These are phyloP conservation scores for Emericellopsis atlantica DNA, from an alignment of 2,329 filamentous ascomycete genomes.

Conservation along the genomic window DNA sequence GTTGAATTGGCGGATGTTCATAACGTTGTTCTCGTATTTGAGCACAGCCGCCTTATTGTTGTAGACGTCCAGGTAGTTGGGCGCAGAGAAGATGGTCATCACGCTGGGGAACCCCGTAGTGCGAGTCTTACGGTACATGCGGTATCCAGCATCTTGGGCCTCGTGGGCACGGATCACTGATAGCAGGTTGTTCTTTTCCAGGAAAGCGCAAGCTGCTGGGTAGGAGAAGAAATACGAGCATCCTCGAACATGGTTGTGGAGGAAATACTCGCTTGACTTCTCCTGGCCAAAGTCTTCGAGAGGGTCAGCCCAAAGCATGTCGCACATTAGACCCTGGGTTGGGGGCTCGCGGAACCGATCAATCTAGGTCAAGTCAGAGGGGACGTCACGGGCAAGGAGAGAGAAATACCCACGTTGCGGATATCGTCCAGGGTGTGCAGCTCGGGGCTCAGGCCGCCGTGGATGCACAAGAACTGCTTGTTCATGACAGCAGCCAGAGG, in stretches of 20 bases:
- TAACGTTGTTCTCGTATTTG: constrained; percentile 99
- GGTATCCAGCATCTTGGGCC: constrained; percentile 94
- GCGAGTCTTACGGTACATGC: constrained; percentile 98
- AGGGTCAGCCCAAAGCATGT: constrained; percentile 97
- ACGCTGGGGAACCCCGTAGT: constrained; percentile 98
- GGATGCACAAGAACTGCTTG: constrained; percentile 98
- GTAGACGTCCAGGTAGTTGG: constrained; percentile 97
- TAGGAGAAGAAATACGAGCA: constrained; percentile 99
- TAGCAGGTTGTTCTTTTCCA: constrained; percentile 97
- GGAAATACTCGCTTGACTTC: constrained; percentile 93
- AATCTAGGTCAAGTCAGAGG: constrained; percentile 43
- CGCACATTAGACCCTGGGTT: constrained; percentile 96
- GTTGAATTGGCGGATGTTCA: constrained; percentile 99
- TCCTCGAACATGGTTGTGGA: constrained; percentile 96
- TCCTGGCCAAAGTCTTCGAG: constrained; percentile 98
- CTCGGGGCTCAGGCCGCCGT: constrained; percentile 91
- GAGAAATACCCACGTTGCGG: constrained; percentile 53
- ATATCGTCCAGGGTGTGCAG: constrained; percentile 91
- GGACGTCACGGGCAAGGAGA: background rate
- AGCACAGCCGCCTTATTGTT: constrained; percentile 99
- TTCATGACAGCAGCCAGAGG: constrained; percentile 97
- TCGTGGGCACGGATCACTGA: constrained; percentile 97
- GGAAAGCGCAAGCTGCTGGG: constrained; percentile 87
- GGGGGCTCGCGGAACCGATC: constrained; percentile 96
- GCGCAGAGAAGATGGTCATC: constrained; percentile 99